Evolutionary conservation across 345 rosid genomes (phyloP), one percentile per base, ranked within the genome.

Genomic region (Trapa incisa): DNA sequence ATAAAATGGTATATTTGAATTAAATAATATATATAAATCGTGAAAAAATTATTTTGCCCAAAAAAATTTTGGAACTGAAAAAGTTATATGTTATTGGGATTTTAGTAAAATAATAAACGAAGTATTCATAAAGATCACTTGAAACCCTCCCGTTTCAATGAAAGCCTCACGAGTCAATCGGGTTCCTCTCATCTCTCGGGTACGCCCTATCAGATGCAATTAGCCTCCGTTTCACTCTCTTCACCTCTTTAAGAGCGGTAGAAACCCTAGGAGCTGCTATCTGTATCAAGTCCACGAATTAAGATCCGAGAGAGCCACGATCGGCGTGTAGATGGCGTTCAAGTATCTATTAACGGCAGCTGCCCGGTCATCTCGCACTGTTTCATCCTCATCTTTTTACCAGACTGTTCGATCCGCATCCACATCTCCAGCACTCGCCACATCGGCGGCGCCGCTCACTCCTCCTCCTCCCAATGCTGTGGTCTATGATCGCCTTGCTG

Each of bases 401-500:
- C 78, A 66, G 36, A 6, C 77, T 35, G 43, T 68, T 38, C 77
- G 97, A 64, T 81, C 80, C 36, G 74, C 82, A 9, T 85, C 88
- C 73, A 47, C 75, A 43, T 63, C 80, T 33, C 71, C 88, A 35
- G 71, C 84, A 12, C 67, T 85, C 29, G 75, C 71, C 69, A 41
- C 77, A 12, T 61, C 74, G 7, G 12, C 86, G 3, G 64, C 72
- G 0, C 48, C 81, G 32, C 57, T 74, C 13, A 71, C 84, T 2
- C 90, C 96, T 0, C 86, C 91, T 2, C 75, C 91, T 17, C 87
- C 87, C 10, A 62, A 75, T 50, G 79, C 77, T 79, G 89, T 87
- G 96, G 77, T 83, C 68, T 89, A 95, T 78, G 98, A 95, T 71
- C 90, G 81, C 16, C 73, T 87, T 0, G 88, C 99, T 0, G 87